Base-by-base conservation (phyloP, 2,329 filamentous ascomycete species). In the Fonsecaea multimorphosa region DNA sequence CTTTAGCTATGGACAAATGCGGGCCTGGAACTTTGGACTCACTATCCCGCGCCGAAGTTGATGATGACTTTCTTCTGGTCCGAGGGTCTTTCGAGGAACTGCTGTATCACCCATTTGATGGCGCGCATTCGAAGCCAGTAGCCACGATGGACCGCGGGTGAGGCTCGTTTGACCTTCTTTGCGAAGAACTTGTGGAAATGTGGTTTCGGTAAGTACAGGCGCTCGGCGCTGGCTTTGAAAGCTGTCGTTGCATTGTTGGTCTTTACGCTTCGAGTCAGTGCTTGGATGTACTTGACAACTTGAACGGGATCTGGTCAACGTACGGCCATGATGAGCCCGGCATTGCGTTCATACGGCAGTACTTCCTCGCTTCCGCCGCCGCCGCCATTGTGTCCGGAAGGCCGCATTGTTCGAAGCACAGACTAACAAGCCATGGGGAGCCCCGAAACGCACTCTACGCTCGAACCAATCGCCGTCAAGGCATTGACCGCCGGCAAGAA, bases 221-320 rank as follows among this genome's bases (percentile, higher is more conserved):
- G 89, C 75, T 96, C 93, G 14, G 97, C 93, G 72, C 92, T 95
- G 71, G 93, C 84, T 76, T 97, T 97, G 16, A 92, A 97, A n/a
- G 93, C 89, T 71, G 97, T 97, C 74, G 91, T 95, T 77, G 91
- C 93, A 75, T 89, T 93, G 76, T 97, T 97, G 64, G 93, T 97
- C 86, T 91, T 56, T n/a, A 14, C 31, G 11, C 32, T 1, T 5
- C 4, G 2, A 27, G 36, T 64, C 22, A 59, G 49, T 19, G 24
- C n/a, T 34, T 19, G 11, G 22, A 38, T 36, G 16, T 29, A 24
- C 40, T 36, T 54, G 32, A 14, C 12, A 38, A n/a, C 14, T 14
- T 4, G 16, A 2, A n/a, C 1, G 40, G 22, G 16, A 59, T 34
- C 9, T 46, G 36, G 16, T 27, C 22, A 27, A 64, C 61, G 22